Evolutionary conservation across 192 early-diverging fungal genomes (phyloP).

Genomic region (Chytriomyces hyalinus): DNA sequence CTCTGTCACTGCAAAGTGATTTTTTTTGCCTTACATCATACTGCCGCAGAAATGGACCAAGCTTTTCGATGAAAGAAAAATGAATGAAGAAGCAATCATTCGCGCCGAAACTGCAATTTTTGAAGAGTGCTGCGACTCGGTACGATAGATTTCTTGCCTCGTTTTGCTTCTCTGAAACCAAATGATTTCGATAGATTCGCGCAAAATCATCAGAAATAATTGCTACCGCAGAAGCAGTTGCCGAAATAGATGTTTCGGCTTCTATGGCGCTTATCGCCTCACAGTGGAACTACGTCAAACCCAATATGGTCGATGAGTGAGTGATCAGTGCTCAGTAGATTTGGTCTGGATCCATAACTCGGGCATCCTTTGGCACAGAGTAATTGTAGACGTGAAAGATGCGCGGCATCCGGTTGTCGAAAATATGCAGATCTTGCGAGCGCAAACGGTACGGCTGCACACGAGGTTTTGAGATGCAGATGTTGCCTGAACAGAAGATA

Average conservation of each 20-base stretch:
- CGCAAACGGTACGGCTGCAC: conserved; percentile 30
- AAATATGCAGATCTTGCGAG: conserved; percentile 43
- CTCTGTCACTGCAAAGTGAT: neutral
- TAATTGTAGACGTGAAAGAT: conserved; percentile 52
- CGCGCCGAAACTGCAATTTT: conserved; percentile 39
- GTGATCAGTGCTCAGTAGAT: neutral
- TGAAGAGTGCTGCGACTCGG: conserved; percentile 39
- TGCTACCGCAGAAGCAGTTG: conserved; percentile 40
- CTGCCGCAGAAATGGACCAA: conserved; percentile 42
- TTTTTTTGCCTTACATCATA: neutral
- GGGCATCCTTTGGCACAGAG: neutral
- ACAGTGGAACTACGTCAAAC: conserved; percentile 62
- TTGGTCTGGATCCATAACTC: neutral
- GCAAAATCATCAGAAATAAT: conserved; percentile 27
- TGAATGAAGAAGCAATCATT: conserved; percentile 17
- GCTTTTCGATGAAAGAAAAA: conserved; percentile 23
- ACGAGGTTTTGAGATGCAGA: conserved; percentile 17
- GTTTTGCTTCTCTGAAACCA: neutral
- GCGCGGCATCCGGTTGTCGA: conserved; percentile 80
- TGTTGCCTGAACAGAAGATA: conserved; percentile 29
- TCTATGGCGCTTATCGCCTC: conserved; percentile 59
- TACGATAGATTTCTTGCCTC: neutral
- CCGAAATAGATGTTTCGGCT: conserved; percentile 51
- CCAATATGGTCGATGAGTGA: conserved; percentile 58
- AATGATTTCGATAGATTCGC: conserved; percentile 4